These are phyloP conservation scores for Aspergillus steynii DNA, from an alignment of 495 filamentous ascomycete genomes.

Conservation along the genomic window DNA sequence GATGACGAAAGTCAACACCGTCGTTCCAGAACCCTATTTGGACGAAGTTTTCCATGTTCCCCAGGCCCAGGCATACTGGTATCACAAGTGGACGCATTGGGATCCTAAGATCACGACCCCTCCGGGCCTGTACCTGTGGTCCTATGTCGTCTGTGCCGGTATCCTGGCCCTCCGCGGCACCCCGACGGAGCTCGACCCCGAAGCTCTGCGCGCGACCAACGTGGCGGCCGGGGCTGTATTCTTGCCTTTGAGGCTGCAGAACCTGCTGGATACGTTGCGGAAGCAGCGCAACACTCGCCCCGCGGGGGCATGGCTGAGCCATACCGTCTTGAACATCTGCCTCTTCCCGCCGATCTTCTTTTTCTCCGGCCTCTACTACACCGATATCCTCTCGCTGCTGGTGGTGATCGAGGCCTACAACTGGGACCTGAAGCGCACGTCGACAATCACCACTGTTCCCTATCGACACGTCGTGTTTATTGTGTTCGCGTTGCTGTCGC, in stretches of 20 bases:
- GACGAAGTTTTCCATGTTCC: conserved; percentile 96
- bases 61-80: conserved; percentile 86
- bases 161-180: conserved; percentile 37
- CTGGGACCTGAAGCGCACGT: conserved; percentile 52
- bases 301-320: conserved; percentile 45
- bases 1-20: conserved; percentile 38
- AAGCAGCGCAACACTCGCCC: conserved; percentile 40
- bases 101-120: conserved; percentile 97
- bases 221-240: conserved; percentile 35
- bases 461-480: conserved; percentile 44
- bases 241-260: conserved; percentile 47
- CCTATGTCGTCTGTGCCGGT: conserved; percentile 43
- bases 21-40: conserved; percentile 79
- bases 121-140: conserved; percentile 75
- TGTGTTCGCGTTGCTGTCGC: conserved; percentile 55
- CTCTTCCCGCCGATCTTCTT: conserved; percentile 93
- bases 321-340: conserved; percentile 76
- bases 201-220: conserved; percentile 43
- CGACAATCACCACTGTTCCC: conserved; percentile 12
- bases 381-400: conserved; percentile 68
- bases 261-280: conserved; percentile 37
- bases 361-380: conserved; percentile 93
- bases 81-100: conserved; percentile 73
- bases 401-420: conserved; percentile 66
- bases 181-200: conserved; percentile 39